phyloP scores from a whole-genome alignment of 169 alveolate species.

The Eimeria sp. region DNA sequence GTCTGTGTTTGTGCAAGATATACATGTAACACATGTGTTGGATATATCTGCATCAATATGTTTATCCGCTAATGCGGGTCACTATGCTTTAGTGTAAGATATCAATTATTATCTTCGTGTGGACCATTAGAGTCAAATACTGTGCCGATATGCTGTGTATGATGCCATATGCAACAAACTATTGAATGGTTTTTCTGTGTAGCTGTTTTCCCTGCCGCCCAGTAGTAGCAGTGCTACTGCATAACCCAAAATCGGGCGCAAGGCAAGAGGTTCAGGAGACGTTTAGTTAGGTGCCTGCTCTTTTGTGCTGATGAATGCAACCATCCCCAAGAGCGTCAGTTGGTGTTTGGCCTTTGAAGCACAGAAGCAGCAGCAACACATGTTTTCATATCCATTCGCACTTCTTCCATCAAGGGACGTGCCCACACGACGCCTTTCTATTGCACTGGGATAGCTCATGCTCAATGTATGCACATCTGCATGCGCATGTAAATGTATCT shows the following conservation, averaged over 20 bases:
- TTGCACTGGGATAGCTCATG: neutral
- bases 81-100: neutral
- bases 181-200: neutral
- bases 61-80: neutral
- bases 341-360: neutral
- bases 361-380: neutral
- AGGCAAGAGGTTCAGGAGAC: neutral
- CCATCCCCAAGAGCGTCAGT: neutral
- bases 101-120: neutral
- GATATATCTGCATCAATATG: neutral
- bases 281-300: neutral
- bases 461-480: neutral
- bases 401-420: neutral
- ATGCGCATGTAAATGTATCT: neutral
- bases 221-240: conserved; percentile 6
- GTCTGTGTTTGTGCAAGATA: neutral
- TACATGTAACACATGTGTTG: neutral
- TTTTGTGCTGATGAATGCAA: neutral
- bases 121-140: neutral
- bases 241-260: neutral
- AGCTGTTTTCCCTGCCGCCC: neutral
- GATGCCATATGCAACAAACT: neutral
- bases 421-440: neutral
- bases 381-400: neutral
- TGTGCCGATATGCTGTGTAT: neutral